These are phyloP conservation scores for Suillus luteus DNA, from an alignment of 768 basidiomycete species.

Conservation along the genomic window DNA sequence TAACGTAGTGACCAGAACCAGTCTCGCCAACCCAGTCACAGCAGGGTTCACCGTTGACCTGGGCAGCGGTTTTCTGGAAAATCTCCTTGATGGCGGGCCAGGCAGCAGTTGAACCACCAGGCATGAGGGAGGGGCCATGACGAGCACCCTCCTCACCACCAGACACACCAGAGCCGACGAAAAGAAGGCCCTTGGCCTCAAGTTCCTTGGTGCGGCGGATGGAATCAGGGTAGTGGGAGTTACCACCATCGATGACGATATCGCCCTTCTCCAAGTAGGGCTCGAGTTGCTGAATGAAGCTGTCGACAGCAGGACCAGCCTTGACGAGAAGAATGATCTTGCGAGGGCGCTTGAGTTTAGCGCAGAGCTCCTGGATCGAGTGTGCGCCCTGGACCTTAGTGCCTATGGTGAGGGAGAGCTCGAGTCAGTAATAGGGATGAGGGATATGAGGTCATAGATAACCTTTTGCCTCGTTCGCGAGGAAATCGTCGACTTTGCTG, in stretches of 20 bases:
- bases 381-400: constrained; percentile 95
- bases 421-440: constrained; percentile 22
- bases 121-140: constrained; percentile 97
- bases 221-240: constrained; percentile 98
- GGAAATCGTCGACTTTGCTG: constrained; percentile 94
- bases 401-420: constrained; percentile 48
- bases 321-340: constrained; percentile 99
- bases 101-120: constrained; percentile 90
- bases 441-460: constrained; percentile 34
- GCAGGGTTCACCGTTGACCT: constrained; percentile 93
- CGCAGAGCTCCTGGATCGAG: constrained; percentile 85
- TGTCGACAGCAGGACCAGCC: constrained; percentile 94
- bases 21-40: constrained; percentile 99
- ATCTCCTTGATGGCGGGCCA: constrained; percentile 98
- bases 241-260: constrained; percentile 99
- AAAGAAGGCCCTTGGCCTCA: constrained; percentile 92
- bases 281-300: constrained; percentile 87
- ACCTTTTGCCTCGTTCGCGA: constrained; percentile 98
- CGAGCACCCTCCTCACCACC: constrained; percentile 99
- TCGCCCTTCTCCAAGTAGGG: constrained; percentile 94
- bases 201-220: constrained; percentile 93
- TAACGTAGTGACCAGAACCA: constrained; percentile 97
- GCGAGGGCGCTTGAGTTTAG: constrained; percentile 93
- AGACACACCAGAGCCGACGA: constrained; percentile 98
- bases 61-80: constrained; percentile 97